Percentiles rank a stretch among this genome's conserved stretches.
These are phyloP conservation scores for Aspergillus oerlinghausenensis DNA, from an alignment of 2,329 filamentous ascomycete genomes.

Conservation along the genomic window DNA sequence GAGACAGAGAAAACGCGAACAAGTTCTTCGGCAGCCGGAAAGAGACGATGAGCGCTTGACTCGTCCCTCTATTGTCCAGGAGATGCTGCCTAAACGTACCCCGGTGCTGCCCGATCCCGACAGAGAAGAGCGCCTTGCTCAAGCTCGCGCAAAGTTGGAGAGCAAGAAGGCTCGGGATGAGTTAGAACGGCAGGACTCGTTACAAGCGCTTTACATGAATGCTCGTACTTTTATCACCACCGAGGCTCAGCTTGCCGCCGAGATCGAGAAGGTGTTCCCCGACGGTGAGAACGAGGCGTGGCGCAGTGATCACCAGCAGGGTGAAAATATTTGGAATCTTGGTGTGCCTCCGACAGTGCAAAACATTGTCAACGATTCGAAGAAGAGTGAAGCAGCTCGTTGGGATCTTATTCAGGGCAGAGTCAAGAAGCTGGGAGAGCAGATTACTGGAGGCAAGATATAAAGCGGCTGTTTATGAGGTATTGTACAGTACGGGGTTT, in stretches of 20 bases:
- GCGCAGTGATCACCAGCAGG: conserved; percentile 39
- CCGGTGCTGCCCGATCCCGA: conserved; percentile 58
- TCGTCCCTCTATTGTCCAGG: conserved; percentile 57
- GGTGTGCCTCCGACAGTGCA: conserved; percentile 42
- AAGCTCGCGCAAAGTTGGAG: conserved; percentile 35
- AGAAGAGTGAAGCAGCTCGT: conserved; percentile 29
- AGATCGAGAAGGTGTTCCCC: conserved; percentile 73
- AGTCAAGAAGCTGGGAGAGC: conserved; percentile 61
- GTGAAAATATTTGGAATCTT: conserved; percentile 50
- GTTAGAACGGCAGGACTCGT: conserved; percentile 60
- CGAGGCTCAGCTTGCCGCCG: conserved; percentile 68
- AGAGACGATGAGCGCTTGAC: conserved; percentile 74
- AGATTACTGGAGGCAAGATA: conserved; percentile 64
- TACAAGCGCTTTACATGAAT: conserved; percentile 87
- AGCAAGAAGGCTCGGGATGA: conserved; percentile 49
- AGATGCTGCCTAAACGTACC: conserved; percentile 47
- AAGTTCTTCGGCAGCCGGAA: conserved; percentile 59
- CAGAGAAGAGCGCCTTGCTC: conserved; percentile 53
- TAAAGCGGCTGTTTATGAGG: conserved; percentile 19
- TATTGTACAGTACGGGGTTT: conserved; percentile 19
- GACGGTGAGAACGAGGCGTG: conserved; percentile 48
- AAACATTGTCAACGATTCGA: conserved; percentile 25
- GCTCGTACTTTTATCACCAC: conserved; percentile 81
- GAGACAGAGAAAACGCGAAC: conserved; percentile 49
- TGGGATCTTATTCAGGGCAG: conserved; percentile 51